These are phyloP conservation scores for Paecilomyces formosus DNA, from an alignment of 2,329 filamentous ascomycete genomes.

Conservation along the genomic window DNA sequence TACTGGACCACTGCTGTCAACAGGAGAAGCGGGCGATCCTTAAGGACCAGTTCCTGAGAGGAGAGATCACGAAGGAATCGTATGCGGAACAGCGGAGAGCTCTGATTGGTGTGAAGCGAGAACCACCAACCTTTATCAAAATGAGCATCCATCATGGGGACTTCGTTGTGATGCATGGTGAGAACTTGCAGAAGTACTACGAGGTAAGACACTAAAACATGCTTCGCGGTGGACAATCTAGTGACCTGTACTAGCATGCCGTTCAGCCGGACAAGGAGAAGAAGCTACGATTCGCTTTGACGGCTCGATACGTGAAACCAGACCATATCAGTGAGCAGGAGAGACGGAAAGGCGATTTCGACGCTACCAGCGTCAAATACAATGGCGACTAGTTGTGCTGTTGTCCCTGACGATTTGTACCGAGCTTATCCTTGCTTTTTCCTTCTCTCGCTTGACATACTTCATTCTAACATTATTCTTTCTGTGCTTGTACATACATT, in stretches of 20 bases:
- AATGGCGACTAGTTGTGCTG: conserved; percentile 21
- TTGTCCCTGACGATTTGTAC: background rate
- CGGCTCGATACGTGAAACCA: conserved; percentile 25
- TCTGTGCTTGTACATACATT: background rate
- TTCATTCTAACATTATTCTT: background rate
- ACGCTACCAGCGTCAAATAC: conserved; percentile 14
- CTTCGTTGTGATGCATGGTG: conserved; percentile 52
- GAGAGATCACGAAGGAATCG: conserved; percentile 10
- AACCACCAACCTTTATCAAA: conserved; percentile 26
- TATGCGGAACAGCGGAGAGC: conserved; percentile 19
- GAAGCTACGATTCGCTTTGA: conserved; percentile 28
- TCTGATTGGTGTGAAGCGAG: conserved; percentile 16
- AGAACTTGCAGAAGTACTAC: conserved; percentile 46
- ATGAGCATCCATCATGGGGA: conserved; percentile 50
- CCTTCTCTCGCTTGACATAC: background rate
- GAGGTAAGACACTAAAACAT: conserved; percentile 29
- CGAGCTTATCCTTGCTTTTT: background rate
- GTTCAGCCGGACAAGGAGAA: conserved; percentile 18
- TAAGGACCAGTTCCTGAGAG: conserved; percentile 11
- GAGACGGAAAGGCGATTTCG: conserved; percentile 20
- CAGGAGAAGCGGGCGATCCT: conserved; percentile 16
- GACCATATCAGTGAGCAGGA: conserved; percentile 14
- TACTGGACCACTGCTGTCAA: conserved; percentile 22
- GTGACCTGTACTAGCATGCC: conserved; percentile 16
- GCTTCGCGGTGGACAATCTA: background rate